Conservation (phyloP, 257 asterid species). For the Dorcoceras hygrometricum region DNA sequence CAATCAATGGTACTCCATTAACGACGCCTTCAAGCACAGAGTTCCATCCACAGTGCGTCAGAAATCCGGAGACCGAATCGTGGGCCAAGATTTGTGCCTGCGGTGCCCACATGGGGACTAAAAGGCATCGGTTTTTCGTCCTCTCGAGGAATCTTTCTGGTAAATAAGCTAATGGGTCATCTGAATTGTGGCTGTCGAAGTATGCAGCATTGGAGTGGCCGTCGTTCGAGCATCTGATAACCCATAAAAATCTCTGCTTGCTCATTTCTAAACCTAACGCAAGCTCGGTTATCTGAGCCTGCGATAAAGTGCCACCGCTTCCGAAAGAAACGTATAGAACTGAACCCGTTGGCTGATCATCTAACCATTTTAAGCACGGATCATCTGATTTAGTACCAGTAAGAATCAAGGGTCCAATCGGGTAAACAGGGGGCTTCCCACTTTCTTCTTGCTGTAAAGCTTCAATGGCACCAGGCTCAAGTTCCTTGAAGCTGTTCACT, state of each 20-base stretch:
- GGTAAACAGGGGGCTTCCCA: constrained; percentile 42
- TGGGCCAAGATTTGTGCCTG: constrained; percentile 35
- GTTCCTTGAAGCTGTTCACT: constrained; percentile 47
- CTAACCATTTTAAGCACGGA: constrained; percentile 46
- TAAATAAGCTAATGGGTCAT: constrained; percentile 29
- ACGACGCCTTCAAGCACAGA: constrained; percentile 53
- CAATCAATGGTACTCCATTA: constrained; percentile 63
- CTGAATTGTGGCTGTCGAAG: constrained; percentile 9
- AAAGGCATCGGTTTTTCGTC: constrained; percentile 28
- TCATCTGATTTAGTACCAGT: constrained; percentile 7
- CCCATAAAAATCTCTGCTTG: constrained; percentile 40
- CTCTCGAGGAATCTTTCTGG: constrained; percentile 37
- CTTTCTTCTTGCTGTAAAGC: constrained; percentile 25
- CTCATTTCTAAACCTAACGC: constrained; percentile 44
- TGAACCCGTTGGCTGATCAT: constrained; percentile 46
- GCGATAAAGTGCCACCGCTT: constrained; percentile 50
- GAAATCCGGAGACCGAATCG: constrained; percentile 26
- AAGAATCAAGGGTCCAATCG: constrained; percentile 49
- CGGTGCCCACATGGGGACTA: constrained; percentile 40
- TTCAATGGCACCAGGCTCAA: constrained; percentile 46
- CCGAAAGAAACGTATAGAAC: constrained; percentile 51
- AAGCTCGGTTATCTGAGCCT: constrained; percentile 35
- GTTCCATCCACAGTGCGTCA: constrained; percentile 72
- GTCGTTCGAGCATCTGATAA: constrained; percentile 32
- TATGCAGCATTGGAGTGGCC: constrained; percentile 14